phyloP scores from a whole-genome alignment of 306 rosid species.

The Arachis hypogaea region DNA sequence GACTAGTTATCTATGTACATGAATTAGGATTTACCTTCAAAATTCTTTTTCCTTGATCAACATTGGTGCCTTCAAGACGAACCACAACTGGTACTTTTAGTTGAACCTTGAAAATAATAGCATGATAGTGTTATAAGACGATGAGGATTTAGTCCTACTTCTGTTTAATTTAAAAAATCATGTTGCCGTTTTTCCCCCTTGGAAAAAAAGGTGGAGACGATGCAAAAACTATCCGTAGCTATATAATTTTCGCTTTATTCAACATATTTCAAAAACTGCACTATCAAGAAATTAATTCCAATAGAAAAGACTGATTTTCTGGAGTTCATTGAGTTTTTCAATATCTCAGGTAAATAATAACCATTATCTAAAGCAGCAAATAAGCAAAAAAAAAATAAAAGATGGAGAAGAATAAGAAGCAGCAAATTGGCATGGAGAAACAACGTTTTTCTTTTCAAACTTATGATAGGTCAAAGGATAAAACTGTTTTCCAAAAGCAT shows the following conservation, averaged over 20 bases:
- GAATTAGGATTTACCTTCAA: conserved; percentile 59
- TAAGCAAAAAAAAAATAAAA: not conserved
- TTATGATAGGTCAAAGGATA: conserved; percentile 21
- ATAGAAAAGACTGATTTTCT: conserved; percentile 24
- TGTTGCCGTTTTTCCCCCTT: too few relatives aligned
- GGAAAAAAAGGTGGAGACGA: not conserved
- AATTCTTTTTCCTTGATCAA: conserved; percentile 92
- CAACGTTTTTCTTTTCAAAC: conserved; percentile 11
- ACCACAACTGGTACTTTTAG: conserved; percentile 93
- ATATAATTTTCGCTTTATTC: not conserved
- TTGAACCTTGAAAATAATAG: conserved; percentile 59
- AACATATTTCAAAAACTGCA: not conserved
- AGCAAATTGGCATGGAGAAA: not conserved
- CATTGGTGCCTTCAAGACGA: conserved; percentile 98
- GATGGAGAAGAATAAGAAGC: too few relatives aligned
- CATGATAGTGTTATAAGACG: conserved; percentile 30
- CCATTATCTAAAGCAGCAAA: conserved; percentile 13
- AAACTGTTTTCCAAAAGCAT: not conserved
- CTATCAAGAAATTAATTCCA: conserved; percentile 18
- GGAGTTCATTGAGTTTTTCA: conserved; percentile 4
- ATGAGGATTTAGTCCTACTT: conserved; percentile 14
- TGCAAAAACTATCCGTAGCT: not conserved
- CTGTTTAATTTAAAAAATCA: not conserved
- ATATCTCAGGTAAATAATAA: conserved; percentile 18
- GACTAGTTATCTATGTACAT: not conserved